Percentiles rank a stretch among this genome's conserved stretches.
Conservation (phyloP, 2,329 filamentous ascomycete species). For the Rhinocladiella mackenziei region DNA sequence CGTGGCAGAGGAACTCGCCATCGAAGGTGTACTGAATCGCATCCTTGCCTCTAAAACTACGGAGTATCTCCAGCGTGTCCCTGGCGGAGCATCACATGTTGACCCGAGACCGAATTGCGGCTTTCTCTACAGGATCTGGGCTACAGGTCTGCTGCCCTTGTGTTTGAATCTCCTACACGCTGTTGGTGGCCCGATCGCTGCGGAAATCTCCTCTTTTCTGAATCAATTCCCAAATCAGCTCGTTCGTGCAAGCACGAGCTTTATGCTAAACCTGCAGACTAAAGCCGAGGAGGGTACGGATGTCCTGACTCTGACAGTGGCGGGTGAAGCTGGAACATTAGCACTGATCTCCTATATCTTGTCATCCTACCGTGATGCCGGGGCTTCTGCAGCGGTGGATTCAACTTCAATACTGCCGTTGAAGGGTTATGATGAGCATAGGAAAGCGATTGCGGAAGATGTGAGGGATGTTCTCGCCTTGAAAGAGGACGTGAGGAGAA, state of each 20-base stretch:
- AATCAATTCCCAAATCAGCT: constrained; percentile 85
- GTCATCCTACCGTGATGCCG: constrained; percentile 59
- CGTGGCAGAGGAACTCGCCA: constrained; percentile 84
- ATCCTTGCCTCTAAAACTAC: constrained; percentile 75
- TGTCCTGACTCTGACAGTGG: constrained; percentile 32
- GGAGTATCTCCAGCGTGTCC: constrained; percentile 62
- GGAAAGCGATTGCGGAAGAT: constrained; percentile 68
- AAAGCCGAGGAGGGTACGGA: constrained; percentile 39
- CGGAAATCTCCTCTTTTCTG: constrained; percentile 80
- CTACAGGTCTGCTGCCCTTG: constrained; percentile 78
- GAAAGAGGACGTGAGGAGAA: constrained; percentile 41
- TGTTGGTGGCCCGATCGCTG: constrained; percentile 74
- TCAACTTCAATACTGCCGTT: constrained; percentile 64
- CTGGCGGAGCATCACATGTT: constrained; percentile 70
- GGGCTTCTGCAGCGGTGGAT: constrained; percentile 58
- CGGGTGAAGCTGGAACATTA: constrained; percentile 47
- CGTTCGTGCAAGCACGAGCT: constrained; percentile 63
- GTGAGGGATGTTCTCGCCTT: constrained; percentile 60
- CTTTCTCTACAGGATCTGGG: constrained; percentile 86
- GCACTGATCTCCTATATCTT: constrained; percentile 72
- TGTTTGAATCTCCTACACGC: constrained; percentile 82
- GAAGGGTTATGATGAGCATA: constrained; percentile 58
- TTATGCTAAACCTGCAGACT: constrained; percentile 51
- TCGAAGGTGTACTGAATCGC: constrained; percentile 76
- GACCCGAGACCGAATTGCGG: constrained; percentile 64